Conservation (phyloP, 306 rosid genomes). For the Inga laurina region DNA sequence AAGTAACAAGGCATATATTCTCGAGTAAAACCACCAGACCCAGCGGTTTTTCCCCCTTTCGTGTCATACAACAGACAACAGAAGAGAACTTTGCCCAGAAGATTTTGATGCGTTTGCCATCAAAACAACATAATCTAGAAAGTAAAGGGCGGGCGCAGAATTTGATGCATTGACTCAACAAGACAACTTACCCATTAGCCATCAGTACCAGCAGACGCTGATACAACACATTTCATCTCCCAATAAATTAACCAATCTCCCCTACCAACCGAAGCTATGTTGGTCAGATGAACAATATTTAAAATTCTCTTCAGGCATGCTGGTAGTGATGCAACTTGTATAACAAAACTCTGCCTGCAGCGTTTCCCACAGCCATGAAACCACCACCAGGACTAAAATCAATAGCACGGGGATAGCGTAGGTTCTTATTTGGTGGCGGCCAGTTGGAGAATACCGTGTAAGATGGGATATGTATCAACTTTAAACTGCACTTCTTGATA, state of each 20-base stretch:
- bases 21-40: background rate
- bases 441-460: constrained; percentile 14
- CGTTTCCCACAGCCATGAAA: constrained; percentile 15
- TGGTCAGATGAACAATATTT: background rate
- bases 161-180: background rate
- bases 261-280: background rate
- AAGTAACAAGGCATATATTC: background rate
- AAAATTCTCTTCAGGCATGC: background rate
- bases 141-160: background rate
- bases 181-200: background rate
- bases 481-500: background rate
- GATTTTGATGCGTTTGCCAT: background rate
- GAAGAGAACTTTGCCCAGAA: background rate
- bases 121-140: background rate
- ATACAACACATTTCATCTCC: background rate
- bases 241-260: background rate
- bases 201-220: background rate
- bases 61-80: background rate
- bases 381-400: constrained; percentile 21
- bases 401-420: background rate
- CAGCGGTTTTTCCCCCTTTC: too few species aligned
- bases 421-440: background rate
- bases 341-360: constrained; percentile 11
- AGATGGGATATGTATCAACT: constrained; percentile 15
- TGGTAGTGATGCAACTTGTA: constrained; percentile 21